Base-by-base conservation (phyloP, 192 early-diverging fungal genomes). In the Gamsiella multidivaricata region DNA sequence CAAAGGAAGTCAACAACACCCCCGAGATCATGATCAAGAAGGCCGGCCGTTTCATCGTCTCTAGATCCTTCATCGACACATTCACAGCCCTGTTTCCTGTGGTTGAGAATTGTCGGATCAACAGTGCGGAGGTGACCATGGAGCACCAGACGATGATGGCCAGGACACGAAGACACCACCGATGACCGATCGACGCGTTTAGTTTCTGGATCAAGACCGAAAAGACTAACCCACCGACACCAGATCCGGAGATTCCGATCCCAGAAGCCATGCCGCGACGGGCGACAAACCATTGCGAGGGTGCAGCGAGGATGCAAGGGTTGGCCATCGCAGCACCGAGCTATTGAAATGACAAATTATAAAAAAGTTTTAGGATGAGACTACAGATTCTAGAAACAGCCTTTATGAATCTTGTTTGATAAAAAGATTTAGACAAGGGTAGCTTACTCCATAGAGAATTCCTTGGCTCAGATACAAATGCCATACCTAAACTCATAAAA, bases 201-300 rank as follows among this genome's bases (percentile, higher is more conserved):
- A 92, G 70, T 10, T 72, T 72, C 52, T 89, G 86, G 0, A 80
- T 84, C 15, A 91, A 63, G 15, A 87, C 80, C 0, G 89, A 83
- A 22, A 94, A 82, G 49, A 84, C 84, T 20, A 95, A 70, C 0
- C 93, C 92, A 39, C 94, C 94, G n/a, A 93, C 22, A 43, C 93
- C 92, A 10, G 88, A 85, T 0, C 93, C 94, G 10, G 92, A 83
- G 34, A 92, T 86, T 2, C 87, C 90, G 28, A 94, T 67, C 4
- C 93, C 94, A 3, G 89, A 85, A 6, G 94, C 94, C 64, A 94
- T 59, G 1, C 89, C 90, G 2, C 91, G 84, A 28, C 82, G 54
- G 42, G 78, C 81, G 32, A 72, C 62, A 66, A 93, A 94, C 90
- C 91, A 96, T 67, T 94, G 91, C 5, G 86, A 51, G 14, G 90